Evolutionary conservation across 1,284 basidiomycete species (phyloP).

Genomic region (Singerocomus inundabilis): DNA sequence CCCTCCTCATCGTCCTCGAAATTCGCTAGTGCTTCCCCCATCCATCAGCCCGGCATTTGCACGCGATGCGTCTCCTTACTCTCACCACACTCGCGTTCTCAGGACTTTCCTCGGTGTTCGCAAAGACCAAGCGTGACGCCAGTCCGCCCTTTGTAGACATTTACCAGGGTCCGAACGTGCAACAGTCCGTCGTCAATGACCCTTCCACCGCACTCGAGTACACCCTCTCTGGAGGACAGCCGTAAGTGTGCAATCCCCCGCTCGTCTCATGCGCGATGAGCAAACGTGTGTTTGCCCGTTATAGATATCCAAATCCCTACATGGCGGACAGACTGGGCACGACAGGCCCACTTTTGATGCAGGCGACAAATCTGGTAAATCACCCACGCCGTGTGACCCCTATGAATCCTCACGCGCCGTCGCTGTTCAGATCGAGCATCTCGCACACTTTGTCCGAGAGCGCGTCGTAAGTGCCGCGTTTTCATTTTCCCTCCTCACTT

Average conservation of each 20-base stretch:
- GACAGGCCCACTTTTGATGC: slow-evolving; percentile 17
- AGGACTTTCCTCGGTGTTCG: slow-evolving; percentile 9
- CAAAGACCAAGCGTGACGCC: slow-evolving; percentile 13
- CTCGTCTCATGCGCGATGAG: no score
- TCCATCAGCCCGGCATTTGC: background rate
- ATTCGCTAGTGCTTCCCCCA: slow-evolving; percentile 6
- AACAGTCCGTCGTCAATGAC: slow-evolving; percentile 17
- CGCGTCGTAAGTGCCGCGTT: slow-evolving; percentile 32
- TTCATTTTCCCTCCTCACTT: no score
- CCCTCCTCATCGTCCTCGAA: background rate
- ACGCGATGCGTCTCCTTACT: slow-evolving; percentile 11
- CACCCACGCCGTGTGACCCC: no score
- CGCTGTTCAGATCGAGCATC: slow-evolving; percentile 42
- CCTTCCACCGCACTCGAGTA: slow-evolving; percentile 20
- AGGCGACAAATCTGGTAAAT: slow-evolving; percentile 19
- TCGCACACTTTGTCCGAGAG: slow-evolving; percentile 60
- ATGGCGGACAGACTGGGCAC: slow-evolving; percentile 19
- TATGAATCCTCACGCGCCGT: no score
- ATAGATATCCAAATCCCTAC: slow-evolving; percentile 24
- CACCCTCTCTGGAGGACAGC: slow-evolving; percentile 19
- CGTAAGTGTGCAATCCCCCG: slow-evolving; percentile 10
- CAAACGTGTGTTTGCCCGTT: no score
- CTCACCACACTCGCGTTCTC: slow-evolving; percentile 9
- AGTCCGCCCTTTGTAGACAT: slow-evolving; percentile 17
- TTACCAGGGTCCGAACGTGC: slow-evolving; percentile 18